phyloP scores from a whole-genome alignment of 306 rosid species.

The Prosopis cineraria region DNA sequence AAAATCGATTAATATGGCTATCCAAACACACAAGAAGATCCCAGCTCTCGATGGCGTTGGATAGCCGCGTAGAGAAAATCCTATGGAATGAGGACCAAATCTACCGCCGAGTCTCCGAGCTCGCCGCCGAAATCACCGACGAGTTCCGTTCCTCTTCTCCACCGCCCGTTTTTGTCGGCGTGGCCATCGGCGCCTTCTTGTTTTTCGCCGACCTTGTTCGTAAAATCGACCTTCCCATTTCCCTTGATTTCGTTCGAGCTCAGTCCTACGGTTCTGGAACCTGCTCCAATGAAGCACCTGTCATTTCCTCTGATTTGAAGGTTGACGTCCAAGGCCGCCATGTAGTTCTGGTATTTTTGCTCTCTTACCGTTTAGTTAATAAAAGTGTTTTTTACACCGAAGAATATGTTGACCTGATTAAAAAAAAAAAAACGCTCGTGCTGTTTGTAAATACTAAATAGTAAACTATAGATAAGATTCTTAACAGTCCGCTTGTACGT shows the following conservation, averaged over 20 bases:
- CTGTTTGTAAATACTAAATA: no score
- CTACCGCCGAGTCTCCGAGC: conserved; percentile 61
- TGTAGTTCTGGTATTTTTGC: conserved; percentile 64
- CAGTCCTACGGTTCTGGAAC: conserved; percentile 82
- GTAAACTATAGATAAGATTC: background rate
- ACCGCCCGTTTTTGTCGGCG: conserved; percentile 70
- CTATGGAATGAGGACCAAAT: conserved; percentile 74
- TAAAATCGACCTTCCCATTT: conserved; percentile 55
- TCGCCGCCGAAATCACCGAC: conserved; percentile 60
- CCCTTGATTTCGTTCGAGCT: conserved; percentile 69
- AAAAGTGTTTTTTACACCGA: background rate
- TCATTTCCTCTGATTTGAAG: conserved; percentile 65
- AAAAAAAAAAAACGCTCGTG: no score
- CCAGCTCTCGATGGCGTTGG: no score
- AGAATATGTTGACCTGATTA: no score
- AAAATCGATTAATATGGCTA: no score
- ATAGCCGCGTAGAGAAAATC: conserved; percentile 52
- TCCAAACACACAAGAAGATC: no score
- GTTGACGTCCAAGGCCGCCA: conserved; percentile 63
- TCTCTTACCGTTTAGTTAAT: background rate
- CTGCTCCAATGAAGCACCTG: conserved; percentile 58
- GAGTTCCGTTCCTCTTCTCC: conserved; percentile 42
- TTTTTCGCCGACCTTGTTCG: conserved; percentile 89
- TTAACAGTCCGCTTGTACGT: background rate
- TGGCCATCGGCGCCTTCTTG: conserved; percentile 82